Evolutionary conservation across 2,329 filamentous ascomycete genomes (phyloP), one percentile per base, ranked within the genome.

Genomic region (Sodiomyces alkalinus): DNA sequence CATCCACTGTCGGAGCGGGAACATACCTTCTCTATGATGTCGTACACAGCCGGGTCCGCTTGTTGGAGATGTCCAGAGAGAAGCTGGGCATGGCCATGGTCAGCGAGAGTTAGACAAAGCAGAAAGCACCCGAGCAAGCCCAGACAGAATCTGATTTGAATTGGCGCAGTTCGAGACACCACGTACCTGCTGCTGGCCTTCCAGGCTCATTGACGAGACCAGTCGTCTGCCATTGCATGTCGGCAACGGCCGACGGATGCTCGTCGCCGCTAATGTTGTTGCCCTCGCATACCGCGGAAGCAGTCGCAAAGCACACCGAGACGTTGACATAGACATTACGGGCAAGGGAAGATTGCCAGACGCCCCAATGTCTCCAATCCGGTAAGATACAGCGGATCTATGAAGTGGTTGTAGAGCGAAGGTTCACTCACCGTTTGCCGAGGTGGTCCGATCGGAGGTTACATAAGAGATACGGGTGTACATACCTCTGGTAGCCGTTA

Each of bases 1-100:
- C n/a, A n/a, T 9, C 19, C 17, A 28, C 28, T 19, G 22, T 7
- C 14, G 5, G n/a, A n/a, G n/a, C n/a, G n/a, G n/a, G n/a, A n/a
- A n/a, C 54, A 44, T 56, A 92, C 85, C 68, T 85, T 87, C 54
- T 92, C 79, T 42, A 96, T 74, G 44, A 96, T 94, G 29, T 80
- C 74, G 51, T 75, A 92, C 40, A 96, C 78, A 27, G 74, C 64
- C 24, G 87, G 82, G 52, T 96, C 90, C 39, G 83, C 82, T 45
- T 90, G 69, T 49, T 85, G 67, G 29, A 98, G 68, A 48, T 79
- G 65, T 32, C 80, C 68, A 26, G 80, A 71, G 30, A 98, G 74
- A 31, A 94, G 60, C 85, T 94, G 40, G 22, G n/a, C n/a, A n/a
- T n/a, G n/a, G n/a, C n/a, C n/a, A n/a, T n/a, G n/a, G 19, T 7